Percentiles rank a stretch among this genome's conserved stretches.
phyloP scores from a whole-genome alignment of 345 rosid species.

The Linum usitatissimum region DNA sequence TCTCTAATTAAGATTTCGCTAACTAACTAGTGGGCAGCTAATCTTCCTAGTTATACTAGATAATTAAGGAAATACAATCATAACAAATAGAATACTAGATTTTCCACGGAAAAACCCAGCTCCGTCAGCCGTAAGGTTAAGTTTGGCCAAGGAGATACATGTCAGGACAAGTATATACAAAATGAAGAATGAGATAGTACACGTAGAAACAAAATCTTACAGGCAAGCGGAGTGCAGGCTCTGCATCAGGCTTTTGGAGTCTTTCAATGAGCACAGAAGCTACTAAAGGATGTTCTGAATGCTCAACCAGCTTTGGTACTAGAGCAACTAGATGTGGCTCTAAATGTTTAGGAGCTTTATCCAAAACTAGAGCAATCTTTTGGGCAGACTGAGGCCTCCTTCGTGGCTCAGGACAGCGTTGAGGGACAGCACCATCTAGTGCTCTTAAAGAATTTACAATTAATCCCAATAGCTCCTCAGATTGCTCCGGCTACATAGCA shows the following conservation, averaged over 20 bases:
- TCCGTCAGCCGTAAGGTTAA: background rate
- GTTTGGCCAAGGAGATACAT: background rate
- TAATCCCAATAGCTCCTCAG: constrained; percentile 94
- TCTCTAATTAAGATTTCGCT: no score
- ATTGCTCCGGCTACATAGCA: constrained; percentile 98
- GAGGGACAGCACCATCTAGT: constrained; percentile 90
- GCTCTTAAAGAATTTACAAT: constrained; percentile 92
- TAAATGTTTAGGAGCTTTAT: constrained; percentile 89
- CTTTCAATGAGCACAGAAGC: constrained; percentile 84
- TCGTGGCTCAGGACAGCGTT: constrained; percentile 90
- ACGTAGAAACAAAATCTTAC: constrained; percentile 41
- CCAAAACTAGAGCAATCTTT: constrained; percentile 84
- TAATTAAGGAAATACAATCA: no score
- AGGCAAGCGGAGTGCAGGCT: constrained; percentile 64
- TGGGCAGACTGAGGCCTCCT: constrained; percentile 91
- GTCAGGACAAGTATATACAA: constrained; percentile 5
- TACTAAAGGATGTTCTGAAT: constrained; percentile 84
- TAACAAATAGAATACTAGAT: background rate
- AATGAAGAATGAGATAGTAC: constrained; percentile 7
- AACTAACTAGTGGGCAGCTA: no score
- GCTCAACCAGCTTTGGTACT: constrained; percentile 95
- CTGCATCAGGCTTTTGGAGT: constrained; percentile 79
- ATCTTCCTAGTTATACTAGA: no score
- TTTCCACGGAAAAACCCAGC: background rate
- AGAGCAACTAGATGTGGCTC: constrained; percentile 79